Base-by-base conservation (phyloP, 768 basidiomycete species). In the Termitomyces sp. region DNA sequence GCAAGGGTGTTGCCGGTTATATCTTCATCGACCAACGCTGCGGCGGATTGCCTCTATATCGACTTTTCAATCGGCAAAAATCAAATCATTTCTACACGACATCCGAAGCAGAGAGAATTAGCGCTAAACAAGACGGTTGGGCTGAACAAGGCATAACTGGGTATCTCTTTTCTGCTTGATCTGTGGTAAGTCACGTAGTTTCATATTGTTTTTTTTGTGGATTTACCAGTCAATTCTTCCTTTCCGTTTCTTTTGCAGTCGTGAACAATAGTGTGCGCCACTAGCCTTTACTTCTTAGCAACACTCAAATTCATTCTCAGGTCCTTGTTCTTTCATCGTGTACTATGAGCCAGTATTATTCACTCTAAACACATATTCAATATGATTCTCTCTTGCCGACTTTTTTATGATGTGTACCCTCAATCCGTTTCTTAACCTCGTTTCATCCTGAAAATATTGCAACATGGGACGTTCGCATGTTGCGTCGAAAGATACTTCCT, bases 21-120 rank as follows among this genome's bases (percentile, higher is more conserved):
- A 41, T 61, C 41, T 61, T 58, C 51, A 5, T 6, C 14, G 25
- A 53, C 32, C 27, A 47, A 16, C 46, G 41, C 27, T 61, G 57
- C n/a, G 60, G 54, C 28, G 60, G 57, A 28, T 16, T 23, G 3
- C 54, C 60, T n/a, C 42, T 61, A 28, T 61, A 55, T 32, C 57
- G 60, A 35, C 41, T 61, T 9, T 61, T 42, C 46, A 61, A 60
- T 43, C 43, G 49, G 23, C 27, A 48, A 14, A 54, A 41, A 28
- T 53, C 50, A 16, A 53, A 2, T 12, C 59, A 60, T 17, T 60
- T 60, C 43, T 60, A 55, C 17, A 60, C 59, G 2, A 46, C 56
- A 1, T 60, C 56, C 1, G 47, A 54, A 12, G 25, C 34, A 23
- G 59, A 60, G 48, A 57, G 56, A 21, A 19, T 23, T 5, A 60